These are phyloP conservation scores for Verticillium klebahnii DNA, from an alignment of 2,329 filamentous ascomycete species.

Conservation along the genomic window DNA sequence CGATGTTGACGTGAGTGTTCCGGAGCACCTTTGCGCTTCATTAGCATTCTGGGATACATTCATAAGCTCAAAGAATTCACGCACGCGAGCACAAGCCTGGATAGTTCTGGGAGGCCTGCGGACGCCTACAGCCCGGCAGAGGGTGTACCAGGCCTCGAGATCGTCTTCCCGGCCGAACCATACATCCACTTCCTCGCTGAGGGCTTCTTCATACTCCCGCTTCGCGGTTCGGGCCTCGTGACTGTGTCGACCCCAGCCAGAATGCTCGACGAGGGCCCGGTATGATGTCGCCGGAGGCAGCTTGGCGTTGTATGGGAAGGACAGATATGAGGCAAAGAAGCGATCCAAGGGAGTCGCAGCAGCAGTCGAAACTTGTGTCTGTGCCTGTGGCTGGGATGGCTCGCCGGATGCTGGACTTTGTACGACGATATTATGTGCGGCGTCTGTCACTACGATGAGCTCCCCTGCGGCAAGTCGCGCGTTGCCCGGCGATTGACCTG, in stretches of 20 bases:
- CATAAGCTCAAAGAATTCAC: neutral
- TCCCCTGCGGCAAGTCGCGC: neutral
- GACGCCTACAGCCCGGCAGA: slow-evolving; percentile 3
- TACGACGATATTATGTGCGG: neutral
- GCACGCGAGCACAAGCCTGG: neutral
- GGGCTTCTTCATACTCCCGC: slow-evolving; percentile 2
- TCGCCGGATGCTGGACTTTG: neutral
- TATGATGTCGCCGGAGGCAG: slow-evolving; percentile 2
- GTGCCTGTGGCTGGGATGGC: neutral
- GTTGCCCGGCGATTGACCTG: neutral
- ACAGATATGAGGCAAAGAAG: slow-evolving; percentile 10
- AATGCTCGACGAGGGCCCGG: neutral
- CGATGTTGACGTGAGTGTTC: slow-evolving; percentile 6
- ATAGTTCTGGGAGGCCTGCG: neutral
- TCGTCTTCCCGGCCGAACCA: slow-evolving; percentile 4
- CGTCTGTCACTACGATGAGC: neutral
- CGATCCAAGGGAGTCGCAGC: slow-evolving; percentile 12
- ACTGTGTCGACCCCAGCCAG: neutral
- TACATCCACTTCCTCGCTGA: neutral
- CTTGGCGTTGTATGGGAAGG: slow-evolving; percentile 3
- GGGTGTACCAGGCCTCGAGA: slow-evolving; percentile 3
- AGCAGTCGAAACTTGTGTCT: neutral
- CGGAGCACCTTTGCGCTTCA: neutral
- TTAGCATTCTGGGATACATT: neutral
- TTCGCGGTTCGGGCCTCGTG: neutral